Conservation (phyloP, 495 filamentous ascomycete genomes). For the Penicillium lividum region DNA sequence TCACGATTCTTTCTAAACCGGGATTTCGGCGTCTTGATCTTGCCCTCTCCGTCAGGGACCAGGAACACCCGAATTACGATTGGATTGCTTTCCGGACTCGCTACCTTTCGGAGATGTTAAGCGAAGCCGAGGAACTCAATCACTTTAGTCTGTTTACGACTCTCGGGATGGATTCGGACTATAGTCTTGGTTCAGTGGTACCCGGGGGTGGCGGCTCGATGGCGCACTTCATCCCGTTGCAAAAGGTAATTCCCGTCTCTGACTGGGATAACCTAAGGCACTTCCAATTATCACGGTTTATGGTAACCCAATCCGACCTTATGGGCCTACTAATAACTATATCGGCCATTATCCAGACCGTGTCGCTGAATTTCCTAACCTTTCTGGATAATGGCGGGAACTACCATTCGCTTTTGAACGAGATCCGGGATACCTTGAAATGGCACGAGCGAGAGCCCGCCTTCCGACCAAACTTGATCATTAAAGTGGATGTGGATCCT, state of each 20-base stretch:
- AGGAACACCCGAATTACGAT: too few relatives aligned
- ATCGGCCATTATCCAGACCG: background rate
- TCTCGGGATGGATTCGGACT: too few relatives aligned
- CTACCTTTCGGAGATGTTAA: too few relatives aligned
- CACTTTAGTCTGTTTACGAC: too few relatives aligned
- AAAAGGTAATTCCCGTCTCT: background rate
- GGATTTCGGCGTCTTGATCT: background rate
- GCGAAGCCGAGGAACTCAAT: too few relatives aligned
- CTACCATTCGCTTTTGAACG: too few relatives aligned
- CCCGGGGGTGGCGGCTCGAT: background rate
- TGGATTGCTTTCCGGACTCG: too few relatives aligned
- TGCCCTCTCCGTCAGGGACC: background rate
- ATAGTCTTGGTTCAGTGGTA: background rate
- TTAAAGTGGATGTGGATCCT: too few relatives aligned
- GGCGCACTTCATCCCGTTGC: background rate
- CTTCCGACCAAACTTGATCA: too few relatives aligned
- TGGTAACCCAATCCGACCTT: background rate
- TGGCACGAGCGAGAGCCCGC: too few relatives aligned
- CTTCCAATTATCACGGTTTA: background rate
- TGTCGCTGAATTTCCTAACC: background rate
- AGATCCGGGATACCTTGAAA: too few relatives aligned
- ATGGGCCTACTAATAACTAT: background rate
- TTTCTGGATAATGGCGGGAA: background rate
- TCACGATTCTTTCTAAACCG: background rate
- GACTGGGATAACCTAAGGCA: background rate